Conservation (phyloP, 768 basidiomycete genomes). For the Cystobasidiopsis lactophilus region DNA sequence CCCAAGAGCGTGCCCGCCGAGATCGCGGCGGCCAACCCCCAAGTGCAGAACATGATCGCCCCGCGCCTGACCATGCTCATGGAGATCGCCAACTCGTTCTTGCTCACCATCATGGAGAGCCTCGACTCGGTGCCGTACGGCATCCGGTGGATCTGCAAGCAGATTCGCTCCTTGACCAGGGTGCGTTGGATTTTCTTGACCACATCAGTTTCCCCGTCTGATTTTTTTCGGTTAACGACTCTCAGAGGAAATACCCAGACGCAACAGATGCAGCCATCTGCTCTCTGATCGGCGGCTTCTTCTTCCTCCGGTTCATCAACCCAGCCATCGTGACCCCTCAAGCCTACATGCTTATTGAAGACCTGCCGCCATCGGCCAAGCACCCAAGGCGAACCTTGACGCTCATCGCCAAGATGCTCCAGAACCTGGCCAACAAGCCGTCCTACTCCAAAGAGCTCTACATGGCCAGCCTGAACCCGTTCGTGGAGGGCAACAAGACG, state of each 20-base stretch:
- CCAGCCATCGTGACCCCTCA: slow-evolving; percentile 98
- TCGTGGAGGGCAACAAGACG: slow-evolving; percentile 95
- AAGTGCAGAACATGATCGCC: slow-evolving; percentile 94
- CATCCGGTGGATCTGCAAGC: slow-evolving; percentile 99
- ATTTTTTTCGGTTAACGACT: background rate
- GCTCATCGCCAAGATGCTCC: slow-evolving; percentile 97
- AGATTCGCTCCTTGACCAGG: slow-evolving; percentile 85
- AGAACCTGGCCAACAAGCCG: slow-evolving; percentile 96
- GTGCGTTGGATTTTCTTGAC: slow-evolving; percentile 28
- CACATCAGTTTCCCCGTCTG: background rate
- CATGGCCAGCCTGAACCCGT: slow-evolving; percentile 96
- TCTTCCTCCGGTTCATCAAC: slow-evolving; percentile 99
- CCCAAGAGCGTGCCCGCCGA: slow-evolving; percentile 87
- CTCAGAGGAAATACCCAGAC: slow-evolving; percentile 90
- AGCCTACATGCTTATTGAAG: slow-evolving; percentile 98
- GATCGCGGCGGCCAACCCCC: slow-evolving; percentile 73
- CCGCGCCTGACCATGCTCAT: slow-evolving; percentile 95
- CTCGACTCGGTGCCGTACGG: slow-evolving; percentile 98
- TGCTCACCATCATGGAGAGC: slow-evolving; percentile 91
- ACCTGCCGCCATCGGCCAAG: slow-evolving; percentile 61
- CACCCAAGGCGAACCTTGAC: slow-evolving; percentile 92
- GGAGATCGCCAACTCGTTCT: slow-evolving; percentile 97
- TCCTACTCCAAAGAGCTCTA: slow-evolving; percentile 94
- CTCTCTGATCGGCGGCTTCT: slow-evolving; percentile 95
- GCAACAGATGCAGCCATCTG: slow-evolving; percentile 97